Base-by-base conservation (phyloP, 768 basidiomycete genomes). In the Phaeolepiota aurea region DNA sequence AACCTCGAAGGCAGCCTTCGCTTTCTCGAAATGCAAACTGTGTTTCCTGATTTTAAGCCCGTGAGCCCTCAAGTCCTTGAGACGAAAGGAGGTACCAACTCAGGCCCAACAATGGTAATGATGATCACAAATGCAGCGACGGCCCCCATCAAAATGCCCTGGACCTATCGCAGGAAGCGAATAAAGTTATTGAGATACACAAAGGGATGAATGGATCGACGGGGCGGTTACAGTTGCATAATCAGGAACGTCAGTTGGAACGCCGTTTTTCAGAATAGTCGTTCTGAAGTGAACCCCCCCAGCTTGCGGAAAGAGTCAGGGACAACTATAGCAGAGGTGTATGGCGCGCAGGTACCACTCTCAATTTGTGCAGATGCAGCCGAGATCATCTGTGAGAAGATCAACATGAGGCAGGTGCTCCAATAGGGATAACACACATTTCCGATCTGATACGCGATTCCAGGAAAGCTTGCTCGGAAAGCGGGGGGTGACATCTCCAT, bases 391-490 rank as follows among this genome's bases (percentile, higher is more conserved):
- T 72, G 43, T 11, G 13, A 21, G 34, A 14, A 18, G 20, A 4
- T 14, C 19, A 33, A 14, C 2, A 36, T 34, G 13, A 11, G 31
- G 5, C 13, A 19, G 33, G 5, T 14, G 9, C n/a, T 15, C 18
- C 7, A 4, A 2, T 50, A 59, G 30, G 11, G 5, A 22, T 11
- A 58, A 71, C 65, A 16, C 42, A 70, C 70, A 59, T 87, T 89
- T 32, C 89, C 87, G 18, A 90, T 49, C 51, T 90, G 89, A 60
- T 91, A 92, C 2, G 83, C 77, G 1, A 88, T 76, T 44, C 89
- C 89, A 28, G 85, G 84, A 69, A 89, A 91, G 1, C 84, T 84
- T 3, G 88, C 86, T 42, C 91, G 72, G 71, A 91, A 93, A 0
- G 87, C 89, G 3, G 87, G 84, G 2, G 91, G 91, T 0, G 85